Base-by-base conservation (phyloP, 192 early-diverging fungal species). In the Coemansia sp. region DNA sequence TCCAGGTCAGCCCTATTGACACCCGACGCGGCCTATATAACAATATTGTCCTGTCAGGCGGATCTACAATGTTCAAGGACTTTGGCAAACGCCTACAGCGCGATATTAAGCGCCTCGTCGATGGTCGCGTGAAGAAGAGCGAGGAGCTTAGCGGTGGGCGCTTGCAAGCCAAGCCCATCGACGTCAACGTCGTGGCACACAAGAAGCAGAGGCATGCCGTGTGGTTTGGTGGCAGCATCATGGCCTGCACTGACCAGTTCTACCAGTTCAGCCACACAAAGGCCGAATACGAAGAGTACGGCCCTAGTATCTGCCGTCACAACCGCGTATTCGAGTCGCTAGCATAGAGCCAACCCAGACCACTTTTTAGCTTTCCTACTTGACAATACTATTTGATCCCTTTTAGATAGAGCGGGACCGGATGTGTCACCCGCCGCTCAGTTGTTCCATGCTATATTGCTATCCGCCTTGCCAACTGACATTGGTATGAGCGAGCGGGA, bases 171-270 rank as follows among this genome's bases (percentile, higher is more conserved):
- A 90, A 85, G 47, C 87, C 88, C 31, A 93, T 99, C 71, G 95
- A 97, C 31, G 97, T 99, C 48, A 97, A 95, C 68, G 97, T 99
- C 39, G 86, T 99, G 34, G 88, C 89, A n/a, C 95, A 99, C 88
- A 95, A 95, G 88, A 95, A 93, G 80, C 97, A 99, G 77, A 88
- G 97, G 47, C 92, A 99, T 69, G 97, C 97, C n/a, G 97, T 99
- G 20, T 99, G 97, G 97, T 97, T 92, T 75, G 97, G 97, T 66
- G 97, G 95, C 62, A 95, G 93, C 81, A 85, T 97, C 66, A 84
- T 99, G 74, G 94, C 93, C 28, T 90, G 89, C 67, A 96, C 93
- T 16, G 74, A 70, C 43, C 93, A 96, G 72, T 98, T 98, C 83
- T 86, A 91, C 73, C 86, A 84, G 56, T 94, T 89, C 79, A 96